Percentiles rank a stretch among this genome's conserved stretches.
These are phyloP conservation scores for Candida tibetensis DNA, from an alignment of 805 yeast genomes.

Conservation along the genomic window DNA sequence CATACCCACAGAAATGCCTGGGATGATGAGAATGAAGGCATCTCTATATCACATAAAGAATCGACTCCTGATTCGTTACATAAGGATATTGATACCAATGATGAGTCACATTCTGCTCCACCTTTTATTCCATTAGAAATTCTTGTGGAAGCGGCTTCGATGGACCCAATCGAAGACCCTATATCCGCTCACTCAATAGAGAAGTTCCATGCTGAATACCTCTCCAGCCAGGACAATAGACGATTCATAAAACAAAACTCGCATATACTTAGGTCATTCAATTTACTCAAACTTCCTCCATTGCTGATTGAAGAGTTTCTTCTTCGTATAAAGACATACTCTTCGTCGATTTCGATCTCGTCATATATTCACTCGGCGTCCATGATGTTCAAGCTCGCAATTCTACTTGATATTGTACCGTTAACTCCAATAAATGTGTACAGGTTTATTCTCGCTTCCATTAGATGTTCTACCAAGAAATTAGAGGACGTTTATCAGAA, in stretches of 20 bases:
- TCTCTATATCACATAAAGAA: conserved; percentile 10
- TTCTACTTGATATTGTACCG: conserved; percentile 30
- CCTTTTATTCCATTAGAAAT: conserved; percentile 23
- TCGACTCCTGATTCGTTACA: conserved; percentile 17
- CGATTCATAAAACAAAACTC: conserved; percentile 20
- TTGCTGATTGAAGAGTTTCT: conserved; percentile 35
- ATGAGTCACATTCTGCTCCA: conserved; percentile 2
- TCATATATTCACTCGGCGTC: conserved; percentile 40
- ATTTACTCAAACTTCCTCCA: conserved; percentile 34
- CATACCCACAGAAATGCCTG: not conserved
- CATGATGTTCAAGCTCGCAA: conserved; percentile 34
- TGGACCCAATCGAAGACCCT: conserved; percentile 15
- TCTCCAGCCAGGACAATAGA: conserved; percentile 15
- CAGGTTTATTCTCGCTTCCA: conserved; percentile 36
- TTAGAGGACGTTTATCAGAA: conserved; percentile 46
- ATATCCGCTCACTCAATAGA: conserved; percentile 12
- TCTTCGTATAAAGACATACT: conserved; percentile 36
- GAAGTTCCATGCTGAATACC: conserved; percentile 22
- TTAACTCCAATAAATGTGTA: conserved; percentile 38
- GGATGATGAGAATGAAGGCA: conserved; percentile 2
- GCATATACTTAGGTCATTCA: conserved; percentile 31
- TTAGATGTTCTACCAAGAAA: conserved; percentile 40
- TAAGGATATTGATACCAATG: conserved; percentile 9
- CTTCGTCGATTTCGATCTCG: conserved; percentile 37
- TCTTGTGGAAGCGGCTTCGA: conserved; percentile 15